Base-by-base conservation (phyloP, 1,284 basidiomycete genomes). In the Pseudozyma tsukubaensis region DNA sequence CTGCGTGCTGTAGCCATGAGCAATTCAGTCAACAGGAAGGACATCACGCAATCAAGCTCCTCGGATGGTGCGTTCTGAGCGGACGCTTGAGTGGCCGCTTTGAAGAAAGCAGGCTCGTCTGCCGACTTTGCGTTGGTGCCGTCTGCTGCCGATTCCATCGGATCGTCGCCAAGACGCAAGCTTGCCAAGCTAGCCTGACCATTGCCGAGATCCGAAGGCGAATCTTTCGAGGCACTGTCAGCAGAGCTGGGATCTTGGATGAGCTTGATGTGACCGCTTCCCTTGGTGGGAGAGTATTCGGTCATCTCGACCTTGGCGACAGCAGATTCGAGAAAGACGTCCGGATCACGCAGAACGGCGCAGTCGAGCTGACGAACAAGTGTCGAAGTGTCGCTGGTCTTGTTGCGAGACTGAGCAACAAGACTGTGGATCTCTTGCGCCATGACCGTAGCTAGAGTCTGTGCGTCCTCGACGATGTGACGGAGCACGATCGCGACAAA, bases 401-500 rank as follows among this genome's bases (percentile, higher is more conserved):
- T 76, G 60, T 32, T 89, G 84, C 67, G 69, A 6, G 69, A 56
- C 36, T 74, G 71, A 13, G 73, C 63, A 32, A 86, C 74, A 73
- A 80, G 84, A 10, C 60, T 50, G 40, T 83, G 81, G 11, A 98
- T 88, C 76, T 94, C 92, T 67, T 92, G 90, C 24, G 89, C 88
- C 90, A 99, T 95, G 67, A 92, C 88, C 7, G 87, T 86, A 58
- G 89, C 88, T 35, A 98, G 84, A 1, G 89, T 89, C 7, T 86
- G 82, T 5, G 87, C 81, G 73, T 94, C 92, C 85, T 99, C 97
- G 55, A 96, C 89, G 56, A 94, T 86, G 83, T 99, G 96, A 3
- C 97, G 92, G 18, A 97, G 87, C 61, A 98, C 91, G 80, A 93
- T 92, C 19, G 91, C 90, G 50, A 94, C 89, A 83, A 94, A 92